phyloP scores from a whole-genome alignment of 2,329 filamentous ascomycete genomes.

The Epichloe baconii region DNA sequence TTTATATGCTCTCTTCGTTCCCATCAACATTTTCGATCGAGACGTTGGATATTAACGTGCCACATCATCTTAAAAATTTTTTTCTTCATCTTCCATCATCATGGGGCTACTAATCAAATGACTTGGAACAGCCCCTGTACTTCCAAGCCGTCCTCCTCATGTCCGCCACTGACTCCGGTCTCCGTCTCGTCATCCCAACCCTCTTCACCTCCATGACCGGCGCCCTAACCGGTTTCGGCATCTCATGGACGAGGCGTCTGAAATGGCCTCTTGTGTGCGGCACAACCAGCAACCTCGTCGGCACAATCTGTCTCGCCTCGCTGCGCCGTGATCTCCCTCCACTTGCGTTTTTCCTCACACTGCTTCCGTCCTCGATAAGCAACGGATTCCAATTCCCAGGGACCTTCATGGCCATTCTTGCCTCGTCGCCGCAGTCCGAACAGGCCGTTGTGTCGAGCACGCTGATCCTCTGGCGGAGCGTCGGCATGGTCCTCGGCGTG shows the following conservation, averaged over 20 bases:
- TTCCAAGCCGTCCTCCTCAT: conserved; percentile 64
- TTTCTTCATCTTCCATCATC: background rate
- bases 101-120: no score
- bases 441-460: conserved; percentile 60
- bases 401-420: conserved; percentile 50
- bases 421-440: conserved; percentile 43
- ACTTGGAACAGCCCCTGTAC: conserved; percentile 41
- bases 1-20: no score
- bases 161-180: conserved; percentile 56
- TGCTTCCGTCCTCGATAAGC: conserved; percentile 44
- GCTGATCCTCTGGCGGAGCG: conserved; percentile 55
- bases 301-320: conserved; percentile 33
- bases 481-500: conserved; percentile 64
- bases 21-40: no score
- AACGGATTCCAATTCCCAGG: conserved; percentile 53
- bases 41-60: no score
- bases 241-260: conserved; percentile 44
- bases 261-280: conserved; percentile 47
- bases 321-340: conserved; percentile 37
- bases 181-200: conserved; percentile 54
- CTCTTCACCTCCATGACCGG: conserved; percentile 41
- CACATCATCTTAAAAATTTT: background rate
- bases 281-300: conserved; percentile 32
- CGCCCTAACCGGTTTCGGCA: conserved; percentile 46
- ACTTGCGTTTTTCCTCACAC: conserved; percentile 39